These are phyloP conservation scores for Shiraia bambusicola DNA, from an alignment of 2,329 filamentous ascomycete genomes.

Conservation along the genomic window DNA sequence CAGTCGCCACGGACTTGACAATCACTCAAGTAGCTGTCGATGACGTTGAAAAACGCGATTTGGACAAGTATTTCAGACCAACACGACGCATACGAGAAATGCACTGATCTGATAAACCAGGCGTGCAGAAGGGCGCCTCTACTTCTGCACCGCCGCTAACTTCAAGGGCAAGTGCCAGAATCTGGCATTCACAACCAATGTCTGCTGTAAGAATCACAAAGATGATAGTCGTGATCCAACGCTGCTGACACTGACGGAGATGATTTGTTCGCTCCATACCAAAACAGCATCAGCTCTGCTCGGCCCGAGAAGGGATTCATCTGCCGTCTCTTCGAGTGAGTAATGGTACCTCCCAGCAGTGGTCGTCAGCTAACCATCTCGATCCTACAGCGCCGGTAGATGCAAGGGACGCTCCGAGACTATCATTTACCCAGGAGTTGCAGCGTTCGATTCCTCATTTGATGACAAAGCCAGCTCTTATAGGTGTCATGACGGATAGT, in stretches of 20 bases:
- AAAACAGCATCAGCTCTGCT: slow-evolving; percentile 6
- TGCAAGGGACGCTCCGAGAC: slow-evolving; percentile 1
- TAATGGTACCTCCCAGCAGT: too few relatives aligned
- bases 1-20: slow-evolving; percentile 2
- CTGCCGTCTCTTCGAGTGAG: slow-evolving; percentile 5
- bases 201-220: slow-evolving; percentile 2
- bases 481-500: slow-evolving; percentile 1
- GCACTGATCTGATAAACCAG: neutral
- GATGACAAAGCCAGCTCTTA: slow-evolving; percentile 7
- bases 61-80: slow-evolving; percentile 2
- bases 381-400: neutral
- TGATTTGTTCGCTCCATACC: slow-evolving; percentile 2
- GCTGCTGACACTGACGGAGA: neutral
- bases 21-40: neutral
- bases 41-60: neutral
- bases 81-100: neutral
- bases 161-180: slow-evolving; percentile 6
- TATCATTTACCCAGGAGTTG: slow-evolving; percentile 3
- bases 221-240: neutral
- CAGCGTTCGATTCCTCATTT: slow-evolving; percentile 4
- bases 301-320: slow-evolving; percentile 2
- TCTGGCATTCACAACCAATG: slow-evolving; percentile 5
- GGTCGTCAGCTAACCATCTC: neutral
- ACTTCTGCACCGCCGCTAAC: slow-evolving; percentile 2
- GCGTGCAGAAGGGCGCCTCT: slow-evolving; percentile 4